Percentiles rank a stretch among this genome's conserved stretches.
Evolutionary conservation across 2,329 filamentous ascomycete species (phyloP).

Genomic region (Colletotrichum lentis): DNA sequence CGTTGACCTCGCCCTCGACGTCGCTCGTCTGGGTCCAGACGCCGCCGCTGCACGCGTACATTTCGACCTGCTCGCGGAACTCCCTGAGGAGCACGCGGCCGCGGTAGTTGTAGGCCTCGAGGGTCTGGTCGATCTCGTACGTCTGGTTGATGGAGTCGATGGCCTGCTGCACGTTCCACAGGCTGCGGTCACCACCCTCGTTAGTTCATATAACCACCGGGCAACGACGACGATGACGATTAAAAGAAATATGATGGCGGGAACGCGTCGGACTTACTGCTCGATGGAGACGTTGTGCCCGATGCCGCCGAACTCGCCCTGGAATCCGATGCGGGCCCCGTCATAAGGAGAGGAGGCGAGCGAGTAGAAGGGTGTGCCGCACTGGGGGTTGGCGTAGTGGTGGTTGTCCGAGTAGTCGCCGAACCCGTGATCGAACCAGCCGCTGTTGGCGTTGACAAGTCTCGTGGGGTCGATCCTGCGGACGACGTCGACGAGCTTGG

Average conservation of each 20-base stretch:
- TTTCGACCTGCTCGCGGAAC: conserved; percentile 67
- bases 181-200: conserved; percentile 49
- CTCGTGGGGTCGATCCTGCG: conserved; percentile 68
- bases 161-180: conserved; percentile 70
- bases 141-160: conserved; percentile 70
- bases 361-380: conserved; percentile 74
- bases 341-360: conserved; percentile 64
- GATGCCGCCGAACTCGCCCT: conserved; percentile 76
- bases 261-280: conserved; percentile 54
- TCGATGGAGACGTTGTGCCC: conserved; percentile 70
- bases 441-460: conserved; percentile 68
- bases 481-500: conserved; percentile 62
- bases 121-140: conserved; percentile 69
- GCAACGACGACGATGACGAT: no score
- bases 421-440: conserved; percentile 73
- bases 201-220: background rate
- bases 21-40: conserved; percentile 80
- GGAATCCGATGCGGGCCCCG: conserved; percentile 68
- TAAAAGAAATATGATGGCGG: background rate
- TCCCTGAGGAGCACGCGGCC: conserved; percentile 67
- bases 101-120: conserved; percentile 73
- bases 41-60: conserved; percentile 70
- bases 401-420: conserved; percentile 76
- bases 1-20: conserved; percentile 78
- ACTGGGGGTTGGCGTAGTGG: conserved; percentile 76